These are phyloP conservation scores for Phaeosphaeriaceae sp. DNA, from an alignment of 2,329 filamentous ascomycete species.

Conservation along the genomic window DNA sequence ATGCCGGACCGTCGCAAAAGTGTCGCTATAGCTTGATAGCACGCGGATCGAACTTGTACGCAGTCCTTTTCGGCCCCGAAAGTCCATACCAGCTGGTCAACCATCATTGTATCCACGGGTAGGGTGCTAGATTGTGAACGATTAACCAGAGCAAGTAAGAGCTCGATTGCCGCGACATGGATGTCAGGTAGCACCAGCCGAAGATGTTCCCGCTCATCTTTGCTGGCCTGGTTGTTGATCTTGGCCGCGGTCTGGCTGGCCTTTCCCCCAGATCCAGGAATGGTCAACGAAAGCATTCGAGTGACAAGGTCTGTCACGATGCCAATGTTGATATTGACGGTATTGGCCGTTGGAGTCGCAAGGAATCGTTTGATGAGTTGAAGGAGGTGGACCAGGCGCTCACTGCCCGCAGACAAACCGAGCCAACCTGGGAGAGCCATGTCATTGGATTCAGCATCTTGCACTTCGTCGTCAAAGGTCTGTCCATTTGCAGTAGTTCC, in stretches of 20 bases:
- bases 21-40: slow-evolving; percentile 67
- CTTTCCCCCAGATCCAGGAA: slow-evolving; percentile 57
- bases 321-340: slow-evolving; percentile 73
- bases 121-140: slow-evolving; percentile 67
- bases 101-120: slow-evolving; percentile 68
- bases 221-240: slow-evolving; percentile 73
- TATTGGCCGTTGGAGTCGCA: slow-evolving; percentile 67
- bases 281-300: slow-evolving; percentile 72
- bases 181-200: slow-evolving; percentile 77
- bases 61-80: slow-evolving; percentile 64
- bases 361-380: slow-evolving; percentile 71
- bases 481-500: slow-evolving; percentile 35
- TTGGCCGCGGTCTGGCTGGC: slow-evolving; percentile 54
- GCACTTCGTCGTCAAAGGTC: slow-evolving; percentile 43
- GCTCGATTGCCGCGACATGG: slow-evolving; percentile 73
- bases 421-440: slow-evolving; percentile 72
- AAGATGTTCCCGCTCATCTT: slow-evolving; percentile 83
- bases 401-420: slow-evolving; percentile 76
- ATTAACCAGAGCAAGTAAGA: slow-evolving; percentile 66
- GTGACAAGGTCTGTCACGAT: slow-evolving; percentile 72
- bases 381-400: slow-evolving; percentile 73
- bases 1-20: slow-evolving; percentile 71
- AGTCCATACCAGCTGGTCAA: slow-evolving; percentile 77
- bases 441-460: slow-evolving; percentile 50
- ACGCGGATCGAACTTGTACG: slow-evolving; percentile 64